Evolutionary conservation across 768 basidiomycete genomes (phyloP), one percentile per base, ranked within the genome.

Genomic region (Goffeauzyma gilvescens): DNA sequence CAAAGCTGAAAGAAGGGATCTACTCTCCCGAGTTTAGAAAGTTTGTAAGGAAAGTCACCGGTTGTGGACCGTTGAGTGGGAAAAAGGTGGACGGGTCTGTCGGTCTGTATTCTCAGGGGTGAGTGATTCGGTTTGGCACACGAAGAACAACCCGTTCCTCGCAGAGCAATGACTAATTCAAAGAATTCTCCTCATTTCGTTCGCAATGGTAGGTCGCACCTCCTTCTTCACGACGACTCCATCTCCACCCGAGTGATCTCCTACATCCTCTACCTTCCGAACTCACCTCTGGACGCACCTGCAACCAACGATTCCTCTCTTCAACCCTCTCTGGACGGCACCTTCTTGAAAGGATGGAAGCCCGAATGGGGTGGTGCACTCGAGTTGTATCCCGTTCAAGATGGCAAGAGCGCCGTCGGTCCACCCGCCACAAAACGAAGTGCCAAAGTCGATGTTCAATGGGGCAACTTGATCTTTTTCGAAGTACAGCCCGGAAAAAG

Each of bases 171-270:
- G n/a, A n/a, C 23, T 10, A 3, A 12, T 6, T 9, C 6, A 10
- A 26, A 22, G n/a, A 4, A 23, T 12, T 25, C 15, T 34, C 17
- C 3, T 13, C 26, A 32, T 36, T 17, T 17, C 18, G 26, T 5
- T 20, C 18, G 42, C 30, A 32, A 20, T 7, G 31, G 2, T 35
- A 59, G 59, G 22, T 65, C 63, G 14, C 63, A 96, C 65, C 73
- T 96, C 8, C 76, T 96, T 55, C 84, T 90, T 64, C 90, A 96
- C 69, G 90, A 96, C 75, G 90, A 96, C 62, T 89, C 90, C 20
- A 95, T 95, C 58, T 86, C 86, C 48, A 75, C 85, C 6, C 79
- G 90, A 20, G 75, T 85, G 31, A 81, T 95, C 41, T 89, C 84
- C 1, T 96, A 90, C 68, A 90, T 96, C 65, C 76, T 95, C 37